Evolutionary conservation across 148 eudicot species (phyloP).

Genomic region (Dianthus caryophyllus): DNA sequence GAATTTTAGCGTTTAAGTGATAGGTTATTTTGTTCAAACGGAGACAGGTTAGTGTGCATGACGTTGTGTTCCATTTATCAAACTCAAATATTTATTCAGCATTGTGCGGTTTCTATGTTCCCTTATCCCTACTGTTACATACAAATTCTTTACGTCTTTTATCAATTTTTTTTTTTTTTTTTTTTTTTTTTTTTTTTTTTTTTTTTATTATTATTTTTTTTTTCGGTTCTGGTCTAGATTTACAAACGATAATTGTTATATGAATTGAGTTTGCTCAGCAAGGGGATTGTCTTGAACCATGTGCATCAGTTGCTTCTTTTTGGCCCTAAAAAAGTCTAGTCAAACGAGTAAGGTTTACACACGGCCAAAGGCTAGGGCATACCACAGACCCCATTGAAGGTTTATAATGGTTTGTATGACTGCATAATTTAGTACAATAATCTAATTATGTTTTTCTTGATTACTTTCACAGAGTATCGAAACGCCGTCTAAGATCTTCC

Average conservation of each 20-base stretch:
- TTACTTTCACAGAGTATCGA: constrained; percentile 56
- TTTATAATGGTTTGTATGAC: too few species aligned
- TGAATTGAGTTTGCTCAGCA: background rate
- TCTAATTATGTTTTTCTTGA: constrained; percentile 12
- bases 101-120: background rate
- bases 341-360: too few species aligned
- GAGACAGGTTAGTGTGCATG: too few species aligned
- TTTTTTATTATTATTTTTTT: too few species aligned
- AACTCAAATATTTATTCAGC: background rate
- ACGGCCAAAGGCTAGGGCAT: too few species aligned
- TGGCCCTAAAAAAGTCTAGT: too few species aligned
- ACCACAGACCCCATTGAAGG: too few species aligned
- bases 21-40: background rate
- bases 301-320: too few species aligned
- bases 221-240: background rate
- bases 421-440: background rate
- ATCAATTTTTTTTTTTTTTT: background rate
- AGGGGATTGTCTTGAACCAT: background rate
- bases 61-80: background rate
- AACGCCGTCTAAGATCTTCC: constrained; percentile 86
- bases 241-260: background rate
- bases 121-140: background rate
- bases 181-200: too few species aligned
- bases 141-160: background rate
- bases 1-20: background rate